Evolutionary conservation across 257 asterid genomes (phyloP).

Genomic region (Parsonsia alboflavescens): DNA sequence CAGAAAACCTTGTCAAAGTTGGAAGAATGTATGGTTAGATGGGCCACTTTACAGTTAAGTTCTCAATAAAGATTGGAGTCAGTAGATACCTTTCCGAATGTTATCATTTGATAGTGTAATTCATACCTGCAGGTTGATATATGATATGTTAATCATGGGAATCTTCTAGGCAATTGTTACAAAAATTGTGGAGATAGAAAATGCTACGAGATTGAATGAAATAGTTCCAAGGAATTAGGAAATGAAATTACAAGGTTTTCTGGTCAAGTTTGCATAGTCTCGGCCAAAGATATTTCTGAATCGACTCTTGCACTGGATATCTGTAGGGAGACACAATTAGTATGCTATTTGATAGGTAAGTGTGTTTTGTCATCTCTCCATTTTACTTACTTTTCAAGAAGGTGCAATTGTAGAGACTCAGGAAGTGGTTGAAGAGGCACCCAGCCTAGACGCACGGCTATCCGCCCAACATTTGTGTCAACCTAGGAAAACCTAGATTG

Average conservation of each 20-base stretch:
- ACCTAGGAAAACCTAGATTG: conserved; percentile 49
- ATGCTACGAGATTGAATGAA: conserved; percentile 12
- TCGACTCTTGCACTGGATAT: conserved; percentile 82
- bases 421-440: conserved; percentile 98
- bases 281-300: conserved; percentile 98
- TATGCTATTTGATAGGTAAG: conserved; percentile 15
- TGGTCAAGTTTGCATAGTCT: conserved; percentile 94
- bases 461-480: conserved; percentile 96
- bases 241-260: conserved; percentile 60
- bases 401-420: conserved; percentile 89
- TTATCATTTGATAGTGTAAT: conserved; percentile 95
- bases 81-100: conserved; percentile 83
- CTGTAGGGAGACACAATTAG: conserved; percentile 43
- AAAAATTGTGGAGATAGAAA: conserved; percentile 12
- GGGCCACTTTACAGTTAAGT: conserved; percentile 11
- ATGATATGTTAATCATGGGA: conserved; percentile 25
- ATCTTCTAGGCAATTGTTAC: conserved; percentile 15
- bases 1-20: conserved; percentile 68
- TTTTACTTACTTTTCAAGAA: conserved; percentile 80
- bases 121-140: conserved; percentile 62
- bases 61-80: not conserved
- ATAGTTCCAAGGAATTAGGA: conserved; percentile 9
- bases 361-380: conserved; percentile 6
- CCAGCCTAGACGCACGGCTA: conserved; percentile 97
- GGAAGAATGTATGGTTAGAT: conserved; percentile 3